A percentile compares a stretch with the other conserved stretches of the same genome.
Evolutionary conservation across 495 filamentous ascomycete genomes (phyloP).

Genomic region (Penicillium samsonianum): DNA sequence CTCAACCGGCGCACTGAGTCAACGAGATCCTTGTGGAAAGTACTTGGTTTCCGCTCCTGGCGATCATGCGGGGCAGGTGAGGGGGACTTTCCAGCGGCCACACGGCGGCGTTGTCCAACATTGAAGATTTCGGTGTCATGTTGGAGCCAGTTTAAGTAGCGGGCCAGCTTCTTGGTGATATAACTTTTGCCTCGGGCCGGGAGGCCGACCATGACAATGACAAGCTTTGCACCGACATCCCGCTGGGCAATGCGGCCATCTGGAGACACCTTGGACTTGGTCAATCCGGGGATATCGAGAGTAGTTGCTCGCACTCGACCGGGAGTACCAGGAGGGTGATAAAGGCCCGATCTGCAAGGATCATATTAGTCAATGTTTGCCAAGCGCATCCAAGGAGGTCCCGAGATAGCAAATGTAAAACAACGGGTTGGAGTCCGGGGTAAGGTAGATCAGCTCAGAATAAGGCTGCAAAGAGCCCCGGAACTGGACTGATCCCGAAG

Average conservation of each 20-base stretch:
- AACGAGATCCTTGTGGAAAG: conserved; percentile 44
- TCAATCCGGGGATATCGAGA: conserved; percentile 85
- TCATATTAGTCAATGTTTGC: conserved; percentile 13
- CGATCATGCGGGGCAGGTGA: conserved; percentile 31
- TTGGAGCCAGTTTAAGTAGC: conserved; percentile 96
- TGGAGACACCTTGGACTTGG: conserved; percentile 88
- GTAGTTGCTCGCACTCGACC: conserved; percentile 76
- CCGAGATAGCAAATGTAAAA: background rate
- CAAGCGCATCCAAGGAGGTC: background rate
- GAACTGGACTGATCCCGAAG: background rate
- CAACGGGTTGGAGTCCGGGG: background rate
- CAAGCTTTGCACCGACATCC: conserved; percentile 92
- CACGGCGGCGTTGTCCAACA: conserved; percentile 84
- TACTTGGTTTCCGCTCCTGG: conserved; percentile 27
- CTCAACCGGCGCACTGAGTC: conserved; percentile 48
- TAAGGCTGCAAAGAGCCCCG: background rate
- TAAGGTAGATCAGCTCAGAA: background rate
- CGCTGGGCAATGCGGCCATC: conserved; percentile 89
- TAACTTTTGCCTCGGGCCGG: conserved; percentile 96
- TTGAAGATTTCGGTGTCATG: conserved; percentile 96
- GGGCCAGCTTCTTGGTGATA: conserved; percentile 94
- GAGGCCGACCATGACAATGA: conserved; percentile 97
- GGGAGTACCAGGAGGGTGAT: conserved; percentile 47
- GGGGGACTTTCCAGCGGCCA: conserved; percentile 65
- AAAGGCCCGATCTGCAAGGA: conserved; percentile 19